Percentiles rank a stretch among this genome's conserved stretches.
Evolutionary conservation across 129 eudicot species (phyloP).

Genomic region (sunflower (Helianthus annuus)): DNA sequence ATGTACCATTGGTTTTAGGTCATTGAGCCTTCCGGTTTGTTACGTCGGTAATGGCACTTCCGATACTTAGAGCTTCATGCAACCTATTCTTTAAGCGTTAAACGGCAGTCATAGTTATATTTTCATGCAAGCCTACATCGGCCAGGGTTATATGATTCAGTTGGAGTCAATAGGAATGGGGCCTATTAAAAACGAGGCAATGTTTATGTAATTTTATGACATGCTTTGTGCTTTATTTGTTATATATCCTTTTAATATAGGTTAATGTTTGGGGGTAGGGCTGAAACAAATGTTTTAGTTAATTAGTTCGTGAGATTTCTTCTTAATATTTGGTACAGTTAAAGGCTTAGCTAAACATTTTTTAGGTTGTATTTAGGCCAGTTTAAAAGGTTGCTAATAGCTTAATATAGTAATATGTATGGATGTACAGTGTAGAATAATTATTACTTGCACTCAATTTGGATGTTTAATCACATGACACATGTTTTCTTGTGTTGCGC

Average conservation of each 20-base stretch:
- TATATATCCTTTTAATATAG: not conserved
- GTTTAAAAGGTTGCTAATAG: not conserved
- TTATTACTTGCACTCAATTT: not conserved
- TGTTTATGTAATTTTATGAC: not conserved
- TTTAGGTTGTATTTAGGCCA: not conserved
- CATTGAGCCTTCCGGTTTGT: not conserved
- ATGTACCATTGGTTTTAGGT: not conserved
- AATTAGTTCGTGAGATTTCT: not conserved
- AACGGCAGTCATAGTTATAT: not conserved
- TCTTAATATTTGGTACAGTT: not conserved
- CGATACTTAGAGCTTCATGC: not conserved
- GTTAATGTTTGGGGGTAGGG: not conserved
- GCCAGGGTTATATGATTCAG: not conserved
- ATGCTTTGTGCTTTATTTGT: not conserved
- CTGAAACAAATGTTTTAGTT: not conserved
- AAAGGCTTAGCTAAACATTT: not conserved
- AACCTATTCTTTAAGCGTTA: too few species aligned
- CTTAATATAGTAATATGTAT: too few species aligned
- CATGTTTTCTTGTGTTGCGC: not conserved
- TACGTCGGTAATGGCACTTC: not conserved
- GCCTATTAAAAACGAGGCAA: not conserved
- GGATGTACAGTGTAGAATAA: not conserved
- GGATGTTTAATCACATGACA: not conserved
- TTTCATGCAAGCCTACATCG: not conserved
- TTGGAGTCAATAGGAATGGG: not conserved